Percentiles rank a stretch among this genome's conserved stretches.
These are phyloP conservation scores for Orbilia ellipsospora DNA, from an alignment of 2,329 filamentous ascomycete species.

Conservation along the genomic window DNA sequence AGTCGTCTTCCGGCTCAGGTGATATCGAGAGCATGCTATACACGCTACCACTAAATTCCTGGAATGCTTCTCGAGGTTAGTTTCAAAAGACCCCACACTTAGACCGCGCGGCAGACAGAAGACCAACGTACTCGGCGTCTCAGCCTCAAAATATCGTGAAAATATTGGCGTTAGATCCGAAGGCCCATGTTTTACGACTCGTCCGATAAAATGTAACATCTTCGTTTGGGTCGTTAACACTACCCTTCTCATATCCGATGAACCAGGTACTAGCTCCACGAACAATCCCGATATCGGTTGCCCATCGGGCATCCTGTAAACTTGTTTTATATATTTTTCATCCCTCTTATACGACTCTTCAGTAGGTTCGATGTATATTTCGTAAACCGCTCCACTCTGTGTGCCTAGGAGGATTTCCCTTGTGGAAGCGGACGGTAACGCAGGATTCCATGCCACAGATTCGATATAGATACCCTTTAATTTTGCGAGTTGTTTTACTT, in stretches of 20 bases:
- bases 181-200: constrained; percentile 75
- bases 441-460: constrained; percentile 93
- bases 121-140: constrained; percentile 63
- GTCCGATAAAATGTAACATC: constrained; percentile 83
- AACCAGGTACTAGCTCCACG: constrained; percentile 77
- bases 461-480: constrained; percentile 89
- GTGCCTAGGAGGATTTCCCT: constrained; percentile 92
- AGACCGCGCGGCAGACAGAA: neutral
- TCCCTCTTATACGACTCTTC: constrained; percentile 95
- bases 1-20: constrained; percentile 65
- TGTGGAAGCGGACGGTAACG: constrained; percentile 89
- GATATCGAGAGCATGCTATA: constrained; percentile 59
- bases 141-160: constrained; percentile 85
- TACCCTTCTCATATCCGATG: constrained; percentile 78
- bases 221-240: constrained; percentile 81
- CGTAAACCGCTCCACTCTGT: constrained; percentile 93
- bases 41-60: constrained; percentile 56
- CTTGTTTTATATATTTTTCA: constrained; percentile 86
- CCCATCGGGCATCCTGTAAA: constrained; percentile 84
- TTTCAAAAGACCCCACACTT: neutral
- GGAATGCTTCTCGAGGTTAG: constrained; percentile 45
- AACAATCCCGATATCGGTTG: constrained; percentile 82
- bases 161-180: constrained; percentile 89
- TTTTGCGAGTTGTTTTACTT: constrained; percentile 82
- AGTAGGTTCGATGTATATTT: constrained; percentile 92